Evolutionary conservation across 768 basidiomycete species (phyloP), one percentile per base, ranked within the genome.

Genomic region (Termitomyces eurrhizus): DNA sequence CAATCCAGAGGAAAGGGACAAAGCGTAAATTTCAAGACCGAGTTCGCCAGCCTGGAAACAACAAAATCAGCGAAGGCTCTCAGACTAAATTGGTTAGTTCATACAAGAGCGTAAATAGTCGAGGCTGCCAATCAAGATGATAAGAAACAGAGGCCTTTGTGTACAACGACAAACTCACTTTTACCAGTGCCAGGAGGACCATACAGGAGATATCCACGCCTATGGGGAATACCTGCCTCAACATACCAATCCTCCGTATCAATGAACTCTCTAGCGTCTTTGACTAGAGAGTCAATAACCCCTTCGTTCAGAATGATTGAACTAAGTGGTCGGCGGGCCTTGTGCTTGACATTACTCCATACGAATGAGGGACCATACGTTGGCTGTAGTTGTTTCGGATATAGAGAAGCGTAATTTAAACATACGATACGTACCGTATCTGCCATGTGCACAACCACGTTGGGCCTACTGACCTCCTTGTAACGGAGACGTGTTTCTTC

Each of bases 21-120:
- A 66, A 1, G 81, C 74, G 67, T 92, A 95, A 57, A 96, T 93
- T 71, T 95, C 92, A n/a, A 96, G 79, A 5, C 86, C 84, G 11
- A 95, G 77, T 69, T 91, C 90, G 7, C 81, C 80, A 7, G 80
- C 80, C 76, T 77, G n/a, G 44, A 7, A 3, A n/a, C 21, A 50
- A 26, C 49, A 48, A 36, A 60, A 56, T 62, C 46, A 57, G 33
- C 32, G 35, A 29, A 33, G 14, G 11, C 7, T 53, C 52, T 39
- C 7, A n/a, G 4, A 21, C 8, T 13, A 13, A 44, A 12, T 8
- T n/a, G 36, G 36, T 0, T 45, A 26, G 32, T 29, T 49, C 72
- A 60, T 68, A 78, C 79, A 29, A 84, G 70, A 13, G 82, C 82
- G 58, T 84, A 83, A 14, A 84, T 83, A 0, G 82, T 83, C 8